Evolutionary conservation across 805 yeast species (phyloP), one percentile per base, ranked within the genome.

Genomic region (Wickerhamiella brachini): DNA sequence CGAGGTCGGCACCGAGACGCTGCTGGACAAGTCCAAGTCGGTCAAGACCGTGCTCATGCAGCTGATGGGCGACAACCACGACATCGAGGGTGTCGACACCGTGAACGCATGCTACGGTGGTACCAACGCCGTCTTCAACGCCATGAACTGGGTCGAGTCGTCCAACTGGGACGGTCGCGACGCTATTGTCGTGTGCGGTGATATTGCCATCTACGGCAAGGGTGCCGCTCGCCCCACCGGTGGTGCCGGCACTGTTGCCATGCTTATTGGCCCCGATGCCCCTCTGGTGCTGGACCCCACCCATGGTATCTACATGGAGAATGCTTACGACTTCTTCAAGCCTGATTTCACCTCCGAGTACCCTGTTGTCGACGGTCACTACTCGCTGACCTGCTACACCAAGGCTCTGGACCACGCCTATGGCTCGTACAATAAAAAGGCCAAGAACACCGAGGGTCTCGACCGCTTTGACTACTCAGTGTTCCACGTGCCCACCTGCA

Each of bases 171-270:
- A 93, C 65, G 98, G 98, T 57, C 81, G 97, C 69, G 88, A 90
- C 64, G 97, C 97, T 51, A 79, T 93, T 62, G 98, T 90, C 51
- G 95, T 90, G 21, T 81, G 93, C 66, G 97, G 97, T 70, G 98
- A 93, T 71, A 93, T 93, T 68, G 98, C 98, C 65, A 82, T 93
- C 60, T 93, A 93, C 71, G 88, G 89, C 62, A 79, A 89, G 72
- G 98, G 98, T 67, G 83, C 95, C 39, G 98, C 98, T 52, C 83
- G 98, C 77, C 98, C 98, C 65, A 93, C 98, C 50, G 98, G 98
- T 69, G 98, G 98, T 74, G 97, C 95, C 51, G 98, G 98, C 67
- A 77, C 94, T 47, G 94, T 90, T 54, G 98, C 98, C 44, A 62
- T 93, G 65, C 79, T 85, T 67, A 85, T 93, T 62, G 98, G 98